Evolutionary conservation across 495 filamentous ascomycete species (phyloP).

Genomic region (Talaromyces ruber): DNA sequence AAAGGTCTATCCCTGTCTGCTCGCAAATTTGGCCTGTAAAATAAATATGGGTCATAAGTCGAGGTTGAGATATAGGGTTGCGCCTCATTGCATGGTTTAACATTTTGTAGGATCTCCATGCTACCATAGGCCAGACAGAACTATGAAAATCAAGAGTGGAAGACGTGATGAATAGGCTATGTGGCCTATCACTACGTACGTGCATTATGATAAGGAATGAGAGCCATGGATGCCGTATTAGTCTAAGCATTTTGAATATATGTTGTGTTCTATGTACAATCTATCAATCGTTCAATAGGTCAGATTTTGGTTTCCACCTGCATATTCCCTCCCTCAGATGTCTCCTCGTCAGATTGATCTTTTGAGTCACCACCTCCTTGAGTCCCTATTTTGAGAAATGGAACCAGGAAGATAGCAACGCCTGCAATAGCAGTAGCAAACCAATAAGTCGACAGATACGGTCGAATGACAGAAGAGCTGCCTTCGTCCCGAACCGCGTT

Average conservation of each 20-base stretch:
- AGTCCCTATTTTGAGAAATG: slow-evolving; percentile 23
- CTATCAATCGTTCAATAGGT: not conserved
- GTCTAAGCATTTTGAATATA: not conserved
- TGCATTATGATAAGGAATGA: no score
- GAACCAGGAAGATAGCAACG: slow-evolving; percentile 18
- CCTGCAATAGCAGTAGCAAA: slow-evolving; percentile 21
- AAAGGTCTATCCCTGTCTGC: no score
- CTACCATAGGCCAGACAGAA: no score
- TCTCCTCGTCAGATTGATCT: not conserved
- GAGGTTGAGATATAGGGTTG: no score
- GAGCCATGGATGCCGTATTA: not conserved
- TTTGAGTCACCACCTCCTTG: slow-evolving; percentile 14
- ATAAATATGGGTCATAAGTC: no score
- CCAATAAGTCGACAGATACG: slow-evolving; percentile 23
- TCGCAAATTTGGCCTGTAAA: no score
- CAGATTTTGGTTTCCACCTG: not conserved
- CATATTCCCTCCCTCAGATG: not conserved
- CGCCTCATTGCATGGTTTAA: no score
- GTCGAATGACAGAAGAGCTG: slow-evolving; percentile 12
- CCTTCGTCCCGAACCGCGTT: slow-evolving; percentile 12
- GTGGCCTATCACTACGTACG: no score
- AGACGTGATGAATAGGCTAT: no score
- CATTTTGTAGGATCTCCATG: no score
- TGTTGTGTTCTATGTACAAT: not conserved
- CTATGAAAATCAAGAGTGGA: no score